These are phyloP conservation scores for Coelastrella sp. DNA, from an alignment of 139 green algal species.

Conservation along the genomic window DNA sequence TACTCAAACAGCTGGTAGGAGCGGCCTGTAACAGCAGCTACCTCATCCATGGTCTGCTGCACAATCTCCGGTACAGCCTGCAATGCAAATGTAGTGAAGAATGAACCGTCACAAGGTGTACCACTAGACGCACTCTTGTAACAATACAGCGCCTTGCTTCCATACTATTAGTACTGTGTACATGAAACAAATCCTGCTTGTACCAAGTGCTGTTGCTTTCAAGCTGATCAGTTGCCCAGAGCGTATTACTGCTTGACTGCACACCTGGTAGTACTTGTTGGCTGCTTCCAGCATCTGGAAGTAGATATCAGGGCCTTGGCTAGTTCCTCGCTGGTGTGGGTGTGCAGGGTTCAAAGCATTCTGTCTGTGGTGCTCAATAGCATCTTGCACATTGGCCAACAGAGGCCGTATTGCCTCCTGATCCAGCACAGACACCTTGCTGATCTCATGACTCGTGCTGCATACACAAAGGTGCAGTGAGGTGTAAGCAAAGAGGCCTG, in stretches of 20 bases:
- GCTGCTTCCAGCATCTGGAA: slow-evolving; percentile 65
- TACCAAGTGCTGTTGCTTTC: too few relatives aligned
- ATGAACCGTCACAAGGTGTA: too few relatives aligned
- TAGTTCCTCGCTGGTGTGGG: slow-evolving; percentile 65
- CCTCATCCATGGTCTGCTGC: slow-evolving; percentile 54
- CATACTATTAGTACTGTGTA: too few relatives aligned
- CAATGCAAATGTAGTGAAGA: too few relatives aligned
- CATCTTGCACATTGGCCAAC: slow-evolving; percentile 25
- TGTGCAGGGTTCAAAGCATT: slow-evolving; percentile 60
- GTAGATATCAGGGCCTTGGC: slow-evolving; percentile 60
- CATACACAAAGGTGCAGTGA: not conserved
- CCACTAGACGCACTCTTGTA: too few relatives aligned
- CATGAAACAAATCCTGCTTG: too few relatives aligned
- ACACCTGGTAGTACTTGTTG: slow-evolving; percentile 60
- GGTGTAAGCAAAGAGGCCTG: not conserved
- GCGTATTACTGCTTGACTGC: not conserved
- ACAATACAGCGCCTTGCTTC: too few relatives aligned
- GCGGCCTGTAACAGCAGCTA: slow-evolving; percentile 60
- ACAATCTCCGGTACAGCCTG: slow-evolving; percentile 57
- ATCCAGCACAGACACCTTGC: slow-evolving; percentile 51
- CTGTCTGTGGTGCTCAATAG: slow-evolving; percentile 46
- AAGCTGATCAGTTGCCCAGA: too few relatives aligned
- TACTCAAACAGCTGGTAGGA: slow-evolving; percentile 69
- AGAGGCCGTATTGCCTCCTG: slow-evolving; percentile 46
- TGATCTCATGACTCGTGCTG: slow-evolving; percentile 49